Evolutionary conservation across 2,329 filamentous ascomycete genomes (phyloP), one percentile per base, ranked within the genome.

Genomic region (Ophiocordyceps robertsii): DNA sequence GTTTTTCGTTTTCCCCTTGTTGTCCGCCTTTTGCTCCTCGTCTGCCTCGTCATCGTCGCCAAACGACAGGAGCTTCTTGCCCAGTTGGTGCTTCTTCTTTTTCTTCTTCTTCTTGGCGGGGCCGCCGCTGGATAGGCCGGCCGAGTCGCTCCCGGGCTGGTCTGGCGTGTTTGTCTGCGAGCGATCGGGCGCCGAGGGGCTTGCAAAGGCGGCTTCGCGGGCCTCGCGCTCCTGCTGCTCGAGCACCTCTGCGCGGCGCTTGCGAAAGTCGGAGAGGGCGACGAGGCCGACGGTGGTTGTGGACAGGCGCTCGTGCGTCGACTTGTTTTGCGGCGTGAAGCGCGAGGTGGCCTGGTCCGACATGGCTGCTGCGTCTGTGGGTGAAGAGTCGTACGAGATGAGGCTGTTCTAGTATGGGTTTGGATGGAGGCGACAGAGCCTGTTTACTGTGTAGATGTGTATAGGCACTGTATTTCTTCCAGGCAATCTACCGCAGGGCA

Each of bases 191-290:
- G 69, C 71, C 38, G 66, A 63, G 44, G 63, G 60, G 50, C 57
- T 59, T 43, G 63, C 59, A 43, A 73, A 56, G 24, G 74, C 68
- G 32, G 56, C 72, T 50, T 85, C 82, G 55, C 80, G 78, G 12
- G 77, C 81, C 55, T 92, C 86, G 54, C 84, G 77, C 56, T 92
- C 86, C 56, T 92, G 90, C 57, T 86, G 81, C 61, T 95, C 90
- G 39, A 95, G 69, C n/a, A 89, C 86, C 63, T 95, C 87, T 52
- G 88, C 89, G 62, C 90, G 86, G 46, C 92, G 81, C 67, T 98
- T 96, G 62, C 90, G 87, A 62, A 94, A 96, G 59, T 96, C 92
- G 50, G 85, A 87, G 37, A 95, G 80, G 44, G 85, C 78, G 42
- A 96, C 90, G 3, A 98, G 80, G 35, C 92, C 92, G 50, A 95